Evolutionary conservation across 805 yeast genomes (phyloP).

Genomic region (Saccharomyces cerevisiae): DNA sequence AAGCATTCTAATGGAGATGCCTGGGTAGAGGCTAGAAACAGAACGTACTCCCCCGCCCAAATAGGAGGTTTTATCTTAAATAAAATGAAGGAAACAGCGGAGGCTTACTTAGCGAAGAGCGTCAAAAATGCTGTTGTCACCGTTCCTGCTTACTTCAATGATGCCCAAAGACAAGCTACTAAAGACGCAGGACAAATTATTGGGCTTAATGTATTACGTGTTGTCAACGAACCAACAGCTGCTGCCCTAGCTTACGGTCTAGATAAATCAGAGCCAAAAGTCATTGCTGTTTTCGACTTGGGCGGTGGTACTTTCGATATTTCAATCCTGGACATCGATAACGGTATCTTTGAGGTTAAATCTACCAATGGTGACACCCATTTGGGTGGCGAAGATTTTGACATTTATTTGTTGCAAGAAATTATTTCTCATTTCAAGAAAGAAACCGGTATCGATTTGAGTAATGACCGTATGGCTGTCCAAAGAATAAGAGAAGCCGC

Average conservation of each 20-base stretch:
- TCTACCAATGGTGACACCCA: constrained; percentile 87
- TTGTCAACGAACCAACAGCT: constrained; percentile 74
- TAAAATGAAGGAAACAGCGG: constrained; percentile 97
- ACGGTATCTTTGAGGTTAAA: constrained; percentile 93
- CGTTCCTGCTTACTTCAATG: constrained; percentile 75
- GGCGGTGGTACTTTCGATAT: constrained; percentile 98
- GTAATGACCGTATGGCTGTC: constrained; percentile 49
- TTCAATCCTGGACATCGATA: constrained; percentile 88
- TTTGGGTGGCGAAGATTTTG: constrained; percentile 78
- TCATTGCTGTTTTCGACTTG: constrained; percentile 88
- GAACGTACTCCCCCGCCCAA: constrained; percentile 83
- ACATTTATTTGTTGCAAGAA: constrained; percentile 73
- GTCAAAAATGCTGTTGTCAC: constrained; percentile 81
- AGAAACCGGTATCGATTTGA: constrained; percentile 50
- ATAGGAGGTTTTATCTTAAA: constrained; percentile 84
- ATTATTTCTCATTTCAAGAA: constrained; percentile 68
- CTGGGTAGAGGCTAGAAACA: constrained; percentile 82
- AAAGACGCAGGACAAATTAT: constrained; percentile 95
- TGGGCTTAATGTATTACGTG: constrained; percentile 72
- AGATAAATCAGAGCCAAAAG: constrained; percentile 63
- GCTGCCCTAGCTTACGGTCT: constrained; percentile 90
- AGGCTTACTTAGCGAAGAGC: constrained; percentile 74
- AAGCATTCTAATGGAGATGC: constrained; percentile 89
- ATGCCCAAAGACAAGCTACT: constrained; percentile 70
- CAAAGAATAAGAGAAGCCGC: constrained; percentile 78